phyloP scores from a whole-genome alignment of 2,329 filamentous ascomycete genomes.

The Fusarium verticillioides region DNA sequence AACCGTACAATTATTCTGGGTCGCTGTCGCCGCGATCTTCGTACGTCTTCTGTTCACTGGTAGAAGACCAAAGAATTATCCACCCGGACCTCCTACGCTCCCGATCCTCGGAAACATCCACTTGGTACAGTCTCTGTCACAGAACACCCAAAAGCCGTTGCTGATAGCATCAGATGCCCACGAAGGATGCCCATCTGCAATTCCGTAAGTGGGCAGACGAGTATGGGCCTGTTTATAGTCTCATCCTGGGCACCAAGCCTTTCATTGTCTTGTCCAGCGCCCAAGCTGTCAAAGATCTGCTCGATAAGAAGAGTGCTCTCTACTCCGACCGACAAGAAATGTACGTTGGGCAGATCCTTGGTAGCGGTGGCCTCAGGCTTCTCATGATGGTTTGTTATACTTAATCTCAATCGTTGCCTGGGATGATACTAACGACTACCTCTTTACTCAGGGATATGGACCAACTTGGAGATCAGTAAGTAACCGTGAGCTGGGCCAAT shows the following conservation, averaged over 20 bases:
- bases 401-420: rapidly evolving
- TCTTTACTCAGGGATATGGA: background rate
- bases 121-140: background rate
- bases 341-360: conserved; percentile 1
- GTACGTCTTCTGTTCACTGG: conserved; percentile 4
- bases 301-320: background rate
- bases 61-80: background rate
- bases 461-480: conserved; percentile 3
- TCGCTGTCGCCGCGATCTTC: background rate
- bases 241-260: background rate
- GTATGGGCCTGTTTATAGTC: conserved; percentile 3
- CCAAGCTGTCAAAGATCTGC: conserved; percentile 4
- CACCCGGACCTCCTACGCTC: background rate
- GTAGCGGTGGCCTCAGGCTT: background rate
- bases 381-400: conserved; percentile 1
- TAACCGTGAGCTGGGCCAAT: rapidly evolving
- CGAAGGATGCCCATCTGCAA: background rate
- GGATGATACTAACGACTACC: too few species aligned
- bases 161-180: background rate
- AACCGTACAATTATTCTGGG: background rate
- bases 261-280: conserved; percentile 7
- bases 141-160: rapidly evolving
- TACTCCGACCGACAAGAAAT: conserved; percentile 11
- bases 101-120: conserved; percentile 4
- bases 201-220: conserved; percentile 9